Evolutionary conservation across 2,329 filamentous ascomycete genomes (phyloP).

Genomic region (Colletotrichum orbiculare): DNA sequence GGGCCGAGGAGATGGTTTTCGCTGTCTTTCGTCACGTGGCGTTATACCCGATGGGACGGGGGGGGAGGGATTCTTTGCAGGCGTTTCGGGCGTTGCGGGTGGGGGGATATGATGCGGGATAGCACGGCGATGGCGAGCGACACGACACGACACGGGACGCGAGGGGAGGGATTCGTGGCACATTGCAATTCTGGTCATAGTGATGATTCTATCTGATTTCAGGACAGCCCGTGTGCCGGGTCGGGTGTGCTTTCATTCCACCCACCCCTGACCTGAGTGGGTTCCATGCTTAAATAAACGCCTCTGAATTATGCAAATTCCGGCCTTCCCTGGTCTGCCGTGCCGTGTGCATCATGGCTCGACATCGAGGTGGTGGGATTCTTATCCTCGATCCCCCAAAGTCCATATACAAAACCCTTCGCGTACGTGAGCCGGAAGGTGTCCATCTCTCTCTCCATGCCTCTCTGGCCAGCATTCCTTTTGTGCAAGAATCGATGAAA

Average conservation of each 20-base stretch:
- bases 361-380: neutral
- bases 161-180: too few species aligned
- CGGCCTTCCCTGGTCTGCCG: conserved; percentile 23
- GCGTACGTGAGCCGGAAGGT: neutral
- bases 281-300: conserved; percentile 31
- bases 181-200: conserved; percentile 4
- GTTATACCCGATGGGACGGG: conserved; percentile 33
- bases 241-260: conserved; percentile 3
- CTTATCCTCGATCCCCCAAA: conserved; percentile 6
- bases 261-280: conserved; percentile 10
- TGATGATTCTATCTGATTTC: conserved; percentile 33
- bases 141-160: too few species aligned
- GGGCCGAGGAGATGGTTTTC: neutral
- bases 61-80: neutral
- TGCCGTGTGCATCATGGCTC: conserved; percentile 12
- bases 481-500: conserved; percentile 24
- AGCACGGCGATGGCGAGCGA: too few species aligned
- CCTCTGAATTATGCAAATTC: conserved; percentile 33
- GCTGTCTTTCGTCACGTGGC: neutral
- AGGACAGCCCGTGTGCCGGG: conserved; percentile 16
- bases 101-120: too few species aligned
- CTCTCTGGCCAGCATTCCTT: conserved; percentile 1
- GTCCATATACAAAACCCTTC: conserved; percentile 22
- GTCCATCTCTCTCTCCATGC: neutral
- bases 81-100: neutral